Conservation (phyloP, 331 rosid genomes). For the Spiraea crenata region DNA sequence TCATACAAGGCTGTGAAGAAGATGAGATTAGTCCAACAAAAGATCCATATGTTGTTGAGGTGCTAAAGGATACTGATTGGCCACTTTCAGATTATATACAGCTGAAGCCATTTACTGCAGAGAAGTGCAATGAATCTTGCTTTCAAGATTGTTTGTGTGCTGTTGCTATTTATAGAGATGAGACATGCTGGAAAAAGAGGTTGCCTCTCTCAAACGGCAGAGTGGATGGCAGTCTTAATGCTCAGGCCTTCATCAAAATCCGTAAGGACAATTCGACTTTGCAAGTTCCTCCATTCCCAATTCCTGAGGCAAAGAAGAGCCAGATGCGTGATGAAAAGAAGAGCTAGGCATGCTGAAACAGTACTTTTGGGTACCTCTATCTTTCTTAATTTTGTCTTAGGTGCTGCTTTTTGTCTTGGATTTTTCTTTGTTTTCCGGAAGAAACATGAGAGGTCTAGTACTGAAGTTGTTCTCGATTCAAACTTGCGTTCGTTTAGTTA, state of each 20-base stretch:
- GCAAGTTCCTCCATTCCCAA: not conserved
- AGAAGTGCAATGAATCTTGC: conserved; percentile 24
- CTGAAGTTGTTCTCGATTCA: too few species aligned
- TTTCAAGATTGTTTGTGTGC: conserved; percentile 30
- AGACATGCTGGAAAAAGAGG: conserved; percentile 34
- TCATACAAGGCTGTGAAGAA: conserved; percentile 8
- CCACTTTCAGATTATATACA: not conserved
- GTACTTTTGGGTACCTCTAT: conserved; percentile 27
- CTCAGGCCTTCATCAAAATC: conserved; percentile 21
- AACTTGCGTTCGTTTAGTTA: conserved; percentile 23
- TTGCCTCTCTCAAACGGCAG: conserved; percentile 33
- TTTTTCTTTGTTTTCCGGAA: not conserved
- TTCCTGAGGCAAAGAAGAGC: not conserved
- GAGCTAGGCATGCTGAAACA: conserved; percentile 5
- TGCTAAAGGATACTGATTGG: conserved; percentile 13
- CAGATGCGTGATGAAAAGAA: not conserved
- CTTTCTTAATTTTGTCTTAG: conserved; percentile 18
- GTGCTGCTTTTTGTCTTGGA: conserved; percentile 1
- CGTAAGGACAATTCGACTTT: not conserved
- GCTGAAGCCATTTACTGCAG: not conserved
- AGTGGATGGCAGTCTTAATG: not conserved
- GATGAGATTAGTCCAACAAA: not conserved
- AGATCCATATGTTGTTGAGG: not conserved
- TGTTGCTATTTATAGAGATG: not conserved
- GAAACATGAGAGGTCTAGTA: not conserved